These are phyloP conservation scores for Leptographium procerum DNA, from an alignment of 2,329 filamentous ascomycete species.

Conservation along the genomic window DNA sequence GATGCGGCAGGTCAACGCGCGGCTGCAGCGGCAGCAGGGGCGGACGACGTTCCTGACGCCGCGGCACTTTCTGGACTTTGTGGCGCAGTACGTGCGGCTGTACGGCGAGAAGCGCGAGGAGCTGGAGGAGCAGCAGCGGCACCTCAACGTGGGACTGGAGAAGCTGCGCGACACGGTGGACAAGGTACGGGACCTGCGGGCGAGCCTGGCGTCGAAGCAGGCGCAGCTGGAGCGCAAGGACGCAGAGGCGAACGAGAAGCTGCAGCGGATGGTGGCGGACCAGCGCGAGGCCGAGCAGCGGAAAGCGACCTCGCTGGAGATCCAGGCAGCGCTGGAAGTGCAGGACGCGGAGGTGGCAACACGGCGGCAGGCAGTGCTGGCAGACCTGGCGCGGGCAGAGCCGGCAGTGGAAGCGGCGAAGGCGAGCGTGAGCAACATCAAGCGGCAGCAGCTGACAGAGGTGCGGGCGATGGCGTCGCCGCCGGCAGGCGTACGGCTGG, in stretches of 20 bases:
- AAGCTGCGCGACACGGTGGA: conserved; percentile 94
- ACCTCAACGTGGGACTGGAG: conserved; percentile 95
- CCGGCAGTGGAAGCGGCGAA: conserved; percentile 88
- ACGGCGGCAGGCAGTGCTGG: conserved; percentile 72
- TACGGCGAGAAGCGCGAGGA: conserved; percentile 99
- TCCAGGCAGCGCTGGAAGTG: conserved; percentile 75
- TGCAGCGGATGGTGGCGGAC: conserved; percentile 94
- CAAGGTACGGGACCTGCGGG: conserved; percentile 86
- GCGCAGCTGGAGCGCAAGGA: conserved; percentile 87
- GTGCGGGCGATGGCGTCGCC: conserved; percentile 94
- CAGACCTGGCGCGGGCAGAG: conserved; percentile 81
- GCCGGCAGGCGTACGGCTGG: conserved; percentile 78
- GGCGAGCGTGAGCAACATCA: conserved; percentile 97
- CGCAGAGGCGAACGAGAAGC: conserved; percentile 89
- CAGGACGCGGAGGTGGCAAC: conserved; percentile 81
- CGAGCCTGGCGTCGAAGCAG: conserved; percentile 89
- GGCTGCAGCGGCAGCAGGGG: conserved; percentile 82
- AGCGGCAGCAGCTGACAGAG: conserved; percentile 92
- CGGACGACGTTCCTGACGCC: conserved; percentile 89
- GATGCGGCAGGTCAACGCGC: conserved; percentile 76
- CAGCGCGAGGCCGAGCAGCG: conserved; percentile 89
- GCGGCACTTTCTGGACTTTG: conserved; percentile 94
- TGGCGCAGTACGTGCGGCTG: conserved; percentile 91
- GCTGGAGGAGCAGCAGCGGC: conserved; percentile 93
- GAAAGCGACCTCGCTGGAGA: conserved; percentile 77